These are phyloP conservation scores for Colletotrichum musae DNA, from an alignment of 2,329 filamentous ascomycete genomes.

Conservation along the genomic window DNA sequence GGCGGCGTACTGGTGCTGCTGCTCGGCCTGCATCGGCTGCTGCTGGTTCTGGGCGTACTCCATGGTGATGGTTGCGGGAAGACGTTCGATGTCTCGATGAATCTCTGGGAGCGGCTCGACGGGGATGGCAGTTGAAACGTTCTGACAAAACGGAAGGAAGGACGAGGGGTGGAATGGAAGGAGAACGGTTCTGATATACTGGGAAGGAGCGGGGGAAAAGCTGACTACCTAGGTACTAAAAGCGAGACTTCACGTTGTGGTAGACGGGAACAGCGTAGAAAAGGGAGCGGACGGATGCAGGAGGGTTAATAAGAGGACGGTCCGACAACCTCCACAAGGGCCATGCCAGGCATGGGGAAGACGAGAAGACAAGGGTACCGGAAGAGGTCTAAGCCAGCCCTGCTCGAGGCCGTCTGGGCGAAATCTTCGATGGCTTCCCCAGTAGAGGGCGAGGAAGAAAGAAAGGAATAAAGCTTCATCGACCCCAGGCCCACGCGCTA, in stretches of 20 bases:
- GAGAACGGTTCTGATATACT: not conserved
- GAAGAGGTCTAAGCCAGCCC: constrained; percentile 21
- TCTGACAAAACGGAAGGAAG: not conserved
- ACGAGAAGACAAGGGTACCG: constrained; percentile 3
- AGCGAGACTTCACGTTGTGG: not conserved
- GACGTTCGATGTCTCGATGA: not conserved
- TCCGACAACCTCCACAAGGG: too few species aligned
- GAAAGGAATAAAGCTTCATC: constrained; percentile 15
- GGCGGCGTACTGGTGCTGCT: constrained; percentile 26
- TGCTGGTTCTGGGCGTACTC: constrained; percentile 21
- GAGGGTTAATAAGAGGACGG: constrained; percentile 3
- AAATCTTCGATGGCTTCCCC: too few species aligned
- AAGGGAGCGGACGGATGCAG: constrained; percentile 17
- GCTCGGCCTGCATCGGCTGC: constrained; percentile 21
- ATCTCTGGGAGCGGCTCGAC: not conserved
- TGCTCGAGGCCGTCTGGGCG: not conserved
- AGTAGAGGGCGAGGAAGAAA: not conserved
- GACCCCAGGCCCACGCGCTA: constrained; percentile 23
- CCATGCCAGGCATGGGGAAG: too few species aligned
- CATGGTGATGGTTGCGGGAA: constrained; percentile 13
- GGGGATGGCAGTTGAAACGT: not conserved
- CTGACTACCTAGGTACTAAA: not conserved
- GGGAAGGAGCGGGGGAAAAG: not conserved
- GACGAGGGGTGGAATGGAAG: not conserved
- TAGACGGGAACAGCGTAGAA: not conserved